Conservation (phyloP, 495 filamentous ascomycete genomes). For the Astrothelium macrocarpum region DNA sequence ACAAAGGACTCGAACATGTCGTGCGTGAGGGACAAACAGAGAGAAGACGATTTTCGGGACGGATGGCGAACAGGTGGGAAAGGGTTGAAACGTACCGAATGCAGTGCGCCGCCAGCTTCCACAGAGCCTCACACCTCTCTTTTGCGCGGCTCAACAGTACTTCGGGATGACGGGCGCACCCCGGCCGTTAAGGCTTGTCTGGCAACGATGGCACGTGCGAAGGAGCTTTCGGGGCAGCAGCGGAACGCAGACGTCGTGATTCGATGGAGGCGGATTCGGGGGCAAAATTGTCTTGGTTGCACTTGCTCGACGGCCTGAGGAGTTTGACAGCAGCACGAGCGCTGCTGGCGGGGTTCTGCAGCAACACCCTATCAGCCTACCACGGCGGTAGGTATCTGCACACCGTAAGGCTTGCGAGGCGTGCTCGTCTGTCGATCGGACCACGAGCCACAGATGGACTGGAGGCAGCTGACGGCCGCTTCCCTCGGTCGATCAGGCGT, state of each 20-base stretch:
- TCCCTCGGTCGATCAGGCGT: conserved; percentile 4
- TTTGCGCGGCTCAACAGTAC: neutral
- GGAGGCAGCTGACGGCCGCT: neutral
- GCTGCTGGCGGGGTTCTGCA: neutral
- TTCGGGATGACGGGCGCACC: neutral
- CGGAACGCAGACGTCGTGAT: neutral
- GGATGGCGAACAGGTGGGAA: neutral
- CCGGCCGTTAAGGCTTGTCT: neutral
- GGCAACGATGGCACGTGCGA: conserved; percentile 1
- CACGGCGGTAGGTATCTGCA: conserved; percentile 2
- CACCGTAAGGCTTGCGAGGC: neutral
- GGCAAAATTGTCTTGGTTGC: neutral
- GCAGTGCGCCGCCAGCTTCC: neutral
- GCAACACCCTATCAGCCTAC: neutral
- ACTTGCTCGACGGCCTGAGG: neutral
- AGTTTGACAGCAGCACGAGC: neutral
- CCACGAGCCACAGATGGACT: neutral
- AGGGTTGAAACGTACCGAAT: conserved; percentile 3
- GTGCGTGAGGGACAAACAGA: neutral
- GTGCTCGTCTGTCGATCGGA: neutral
- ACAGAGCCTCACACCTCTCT: conserved; percentile 1
- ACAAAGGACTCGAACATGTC: neutral
- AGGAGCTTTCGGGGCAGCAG: neutral
- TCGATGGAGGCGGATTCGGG: neutral
- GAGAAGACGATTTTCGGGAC: neutral